phyloP scores from a whole-genome alignment of 208 protist genomes.

The Wallacemonas sp. region DNA sequence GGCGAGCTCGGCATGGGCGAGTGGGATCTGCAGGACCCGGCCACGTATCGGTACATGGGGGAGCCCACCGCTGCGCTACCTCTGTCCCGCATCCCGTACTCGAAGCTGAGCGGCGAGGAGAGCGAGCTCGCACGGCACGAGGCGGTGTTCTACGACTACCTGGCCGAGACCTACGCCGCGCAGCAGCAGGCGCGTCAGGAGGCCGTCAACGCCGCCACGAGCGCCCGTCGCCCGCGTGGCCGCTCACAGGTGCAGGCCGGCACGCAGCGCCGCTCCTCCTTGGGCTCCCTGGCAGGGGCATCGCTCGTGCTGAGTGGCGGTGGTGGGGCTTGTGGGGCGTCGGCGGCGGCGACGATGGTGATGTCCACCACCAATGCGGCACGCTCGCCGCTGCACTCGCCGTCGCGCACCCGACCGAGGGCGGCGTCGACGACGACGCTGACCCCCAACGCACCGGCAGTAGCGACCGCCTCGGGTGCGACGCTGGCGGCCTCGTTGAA shows the following conservation, averaged over 20 bases:
- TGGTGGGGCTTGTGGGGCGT: background rate
- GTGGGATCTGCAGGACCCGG: conserved; percentile 38
- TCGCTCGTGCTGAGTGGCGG: background rate
- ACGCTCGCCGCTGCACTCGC: too few relatives aligned
- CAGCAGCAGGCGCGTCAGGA: conserved; percentile 16
- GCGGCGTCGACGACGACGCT: too few relatives aligned
- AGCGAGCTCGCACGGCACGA: conserved; percentile 1
- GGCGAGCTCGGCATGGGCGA: conserved; percentile 78
- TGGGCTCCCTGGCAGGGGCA: background rate
- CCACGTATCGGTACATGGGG: conserved; percentile 65
- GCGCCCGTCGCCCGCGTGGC: background rate
- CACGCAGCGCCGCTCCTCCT: background rate
- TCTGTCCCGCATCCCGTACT: conserved; percentile 3
- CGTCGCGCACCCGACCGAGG: too few relatives aligned
- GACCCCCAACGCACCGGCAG: too few relatives aligned
- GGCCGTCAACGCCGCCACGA: background rate
- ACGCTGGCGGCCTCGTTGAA: background rate
- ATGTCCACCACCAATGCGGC: too few relatives aligned
- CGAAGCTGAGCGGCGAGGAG: conserved; percentile 17
- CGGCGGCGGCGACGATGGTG: too few relatives aligned
- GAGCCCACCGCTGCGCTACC: conserved; percentile 28
- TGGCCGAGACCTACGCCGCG: conserved; percentile 24
- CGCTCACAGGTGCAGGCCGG: background rate
- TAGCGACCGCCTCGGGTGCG: background rate
- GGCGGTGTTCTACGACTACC: conserved; percentile 37